Evolutionary conservation across 2,329 filamentous ascomycete genomes (phyloP).

Genomic region (Paracoccidioides brasiliensis): DNA sequence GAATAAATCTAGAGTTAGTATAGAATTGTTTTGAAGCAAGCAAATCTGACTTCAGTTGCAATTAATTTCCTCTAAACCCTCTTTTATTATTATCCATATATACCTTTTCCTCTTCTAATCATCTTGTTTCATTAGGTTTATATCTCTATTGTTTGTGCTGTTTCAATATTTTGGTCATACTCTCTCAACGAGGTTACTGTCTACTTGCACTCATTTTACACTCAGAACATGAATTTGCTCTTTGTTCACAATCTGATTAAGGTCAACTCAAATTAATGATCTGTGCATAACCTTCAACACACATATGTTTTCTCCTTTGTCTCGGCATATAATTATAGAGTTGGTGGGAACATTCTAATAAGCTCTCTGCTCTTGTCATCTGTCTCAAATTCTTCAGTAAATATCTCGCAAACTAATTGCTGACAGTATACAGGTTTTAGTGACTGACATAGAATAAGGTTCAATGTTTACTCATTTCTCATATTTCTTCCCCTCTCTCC

Average conservation of each 20-base stretch:
- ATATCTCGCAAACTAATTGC: too few relatives aligned
- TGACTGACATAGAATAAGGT: too few relatives aligned
- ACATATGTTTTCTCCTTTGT: not conserved
- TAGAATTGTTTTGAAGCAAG: not conserved
- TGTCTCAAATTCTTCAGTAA: too few relatives aligned
- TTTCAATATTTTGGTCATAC: not conserved
- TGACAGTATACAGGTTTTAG: too few relatives aligned
- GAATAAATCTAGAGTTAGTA: not conserved
- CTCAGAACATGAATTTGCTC: not conserved
- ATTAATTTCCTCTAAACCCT: not conserved
- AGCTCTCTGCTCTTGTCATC: too few relatives aligned
- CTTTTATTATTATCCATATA: not conserved
- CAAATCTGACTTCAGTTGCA: not conserved
- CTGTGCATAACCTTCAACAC: not conserved
- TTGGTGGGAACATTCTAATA: too few relatives aligned
- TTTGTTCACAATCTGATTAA: not conserved
- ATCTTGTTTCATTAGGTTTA: not conserved
- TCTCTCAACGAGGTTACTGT: not conserved
- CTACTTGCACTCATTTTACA: not conserved
- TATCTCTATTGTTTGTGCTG: not conserved
- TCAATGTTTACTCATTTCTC: not conserved
- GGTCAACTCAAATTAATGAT: too few relatives aligned
- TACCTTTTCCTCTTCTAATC: not conserved
- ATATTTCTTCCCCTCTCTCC: not conserved
- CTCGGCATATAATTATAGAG: not conserved